These are phyloP conservation scores for Rhodofomes roseus DNA, from an alignment of 1,284 basidiomycete genomes.

Conservation along the genomic window DNA sequence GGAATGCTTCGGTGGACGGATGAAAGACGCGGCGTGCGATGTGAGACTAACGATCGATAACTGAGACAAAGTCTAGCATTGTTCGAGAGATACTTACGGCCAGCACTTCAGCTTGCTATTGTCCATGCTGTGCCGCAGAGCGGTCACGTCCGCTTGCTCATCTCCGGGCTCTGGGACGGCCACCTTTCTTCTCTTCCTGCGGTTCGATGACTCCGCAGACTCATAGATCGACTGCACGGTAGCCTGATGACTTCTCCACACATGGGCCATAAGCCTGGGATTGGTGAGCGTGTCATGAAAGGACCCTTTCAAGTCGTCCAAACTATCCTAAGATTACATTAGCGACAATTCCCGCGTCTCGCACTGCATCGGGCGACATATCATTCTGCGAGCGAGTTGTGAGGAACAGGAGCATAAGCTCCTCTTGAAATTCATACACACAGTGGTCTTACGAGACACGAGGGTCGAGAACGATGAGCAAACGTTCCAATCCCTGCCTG, in stretches of 20 bases:
- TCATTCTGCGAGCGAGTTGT: not conserved
- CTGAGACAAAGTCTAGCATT: not conserved
- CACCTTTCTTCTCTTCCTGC: conserved; percentile 43
- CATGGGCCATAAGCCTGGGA: conserved; percentile 54
- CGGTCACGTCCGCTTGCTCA: conserved; percentile 40
- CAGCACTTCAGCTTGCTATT: conserved; percentile 50
- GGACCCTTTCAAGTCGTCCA: conserved; percentile 47
- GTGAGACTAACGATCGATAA: conserved; percentile 38
- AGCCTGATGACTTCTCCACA: conserved; percentile 50
- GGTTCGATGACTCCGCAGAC: conserved; percentile 36
- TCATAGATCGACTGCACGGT: conserved; percentile 43
- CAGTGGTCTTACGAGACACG: not conserved
- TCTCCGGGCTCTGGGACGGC: conserved; percentile 22
- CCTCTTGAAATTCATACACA: not conserved
- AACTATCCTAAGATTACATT: conserved; percentile 33
- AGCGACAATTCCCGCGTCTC: not conserved
- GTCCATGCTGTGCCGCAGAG: conserved; percentile 47
- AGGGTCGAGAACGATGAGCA: not conserved
- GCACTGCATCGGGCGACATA: not conserved
- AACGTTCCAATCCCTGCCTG: not conserved
- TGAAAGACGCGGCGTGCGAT: conserved; percentile 53
- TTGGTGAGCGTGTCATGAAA: conserved; percentile 48
- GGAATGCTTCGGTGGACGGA: conserved; percentile 57
- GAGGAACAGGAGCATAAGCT: not conserved
- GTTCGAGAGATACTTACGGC: conserved; percentile 40